Evolutionary conservation across 1,139 yeast species (phyloP).

Genomic region (Taphrina betulina): DNA sequence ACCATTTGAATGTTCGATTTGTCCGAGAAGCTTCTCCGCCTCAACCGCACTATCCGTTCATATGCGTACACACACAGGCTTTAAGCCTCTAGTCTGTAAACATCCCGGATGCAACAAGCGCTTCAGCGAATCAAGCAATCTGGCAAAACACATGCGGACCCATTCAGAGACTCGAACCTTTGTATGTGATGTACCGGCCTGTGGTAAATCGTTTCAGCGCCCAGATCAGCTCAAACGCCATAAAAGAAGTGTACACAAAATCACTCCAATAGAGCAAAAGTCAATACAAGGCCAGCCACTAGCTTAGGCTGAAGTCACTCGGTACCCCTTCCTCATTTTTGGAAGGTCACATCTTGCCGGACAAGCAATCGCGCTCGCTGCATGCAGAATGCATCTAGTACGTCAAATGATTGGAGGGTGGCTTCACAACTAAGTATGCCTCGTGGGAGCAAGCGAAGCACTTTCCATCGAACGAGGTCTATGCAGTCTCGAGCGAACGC

Average conservation of each 20-base stretch:
- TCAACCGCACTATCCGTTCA: conserved; percentile 62
- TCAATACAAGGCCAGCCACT: no score
- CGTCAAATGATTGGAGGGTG: no score
- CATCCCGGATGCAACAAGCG: conserved; percentile 79
- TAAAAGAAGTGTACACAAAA: conserved; percentile 34
- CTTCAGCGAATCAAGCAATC: conserved; percentile 84
- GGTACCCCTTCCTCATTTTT: no score
- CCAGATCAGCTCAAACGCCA: conserved; percentile 91
- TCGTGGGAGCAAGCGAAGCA: no score
- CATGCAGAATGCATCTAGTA: no score
- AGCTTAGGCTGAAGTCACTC: no score
- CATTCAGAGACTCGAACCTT: conserved; percentile 41
- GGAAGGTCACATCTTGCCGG: neutral
- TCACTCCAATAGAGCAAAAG: no score
- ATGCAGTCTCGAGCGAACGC: no score
- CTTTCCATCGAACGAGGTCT: no score
- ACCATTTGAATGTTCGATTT: conserved; percentile 75
- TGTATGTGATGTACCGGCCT: conserved; percentile 40
- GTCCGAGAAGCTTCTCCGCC: conserved; percentile 72
- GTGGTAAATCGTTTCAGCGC: conserved; percentile 49
- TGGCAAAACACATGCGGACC: conserved; percentile 77
- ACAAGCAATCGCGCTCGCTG: no score
- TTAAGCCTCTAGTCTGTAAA: conserved; percentile 78
- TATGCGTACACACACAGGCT: conserved; percentile 84
- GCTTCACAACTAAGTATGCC: no score